These are phyloP conservation scores for Eucalyptus lansdowneana DNA, from an alignment of 345 rosid genomes.

Conservation along the genomic window DNA sequence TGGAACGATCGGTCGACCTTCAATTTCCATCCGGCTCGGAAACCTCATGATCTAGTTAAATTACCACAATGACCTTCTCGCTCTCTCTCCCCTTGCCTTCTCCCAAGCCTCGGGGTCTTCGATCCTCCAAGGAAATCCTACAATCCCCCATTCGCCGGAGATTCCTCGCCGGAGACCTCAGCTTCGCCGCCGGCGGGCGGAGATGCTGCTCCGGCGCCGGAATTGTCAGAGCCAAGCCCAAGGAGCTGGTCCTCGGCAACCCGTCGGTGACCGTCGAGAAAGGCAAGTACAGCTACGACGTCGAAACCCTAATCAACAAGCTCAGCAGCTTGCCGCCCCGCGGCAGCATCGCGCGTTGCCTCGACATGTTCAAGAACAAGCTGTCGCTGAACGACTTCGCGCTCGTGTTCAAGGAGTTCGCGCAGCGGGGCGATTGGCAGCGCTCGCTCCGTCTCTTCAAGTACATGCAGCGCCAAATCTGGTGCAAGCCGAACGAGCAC, in stretches of 20 bases:
- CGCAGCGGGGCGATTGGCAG: conserved; percentile 94
- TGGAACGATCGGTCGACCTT: neutral
- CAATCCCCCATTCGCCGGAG: conserved; percentile 1
- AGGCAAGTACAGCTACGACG: conserved; percentile 93
- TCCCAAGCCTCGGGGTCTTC: conserved; percentile 10
- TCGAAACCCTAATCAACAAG: conserved; percentile 90
- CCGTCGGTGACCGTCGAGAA: conserved; percentile 76
- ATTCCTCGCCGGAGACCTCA: neutral
- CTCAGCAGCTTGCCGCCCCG: conserved; percentile 98
- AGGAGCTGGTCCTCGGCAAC: conserved; percentile 58
- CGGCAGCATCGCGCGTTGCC: conserved; percentile 84
- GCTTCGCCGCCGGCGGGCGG: conserved; percentile 9
- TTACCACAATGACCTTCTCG: conserved; percentile 14
- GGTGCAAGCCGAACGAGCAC: conserved; percentile 98
- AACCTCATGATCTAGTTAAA: conserved; percentile 10
- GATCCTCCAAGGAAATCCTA: neutral
- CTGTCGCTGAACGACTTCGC: conserved; percentile 85
- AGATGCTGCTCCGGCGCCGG: conserved; percentile 1
- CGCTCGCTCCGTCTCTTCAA: conserved; percentile 86
- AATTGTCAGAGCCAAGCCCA: conserved; percentile 32
- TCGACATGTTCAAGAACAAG: conserved; percentile 81
- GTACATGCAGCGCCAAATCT: conserved; percentile 93
- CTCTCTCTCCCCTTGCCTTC: conserved; percentile 17
- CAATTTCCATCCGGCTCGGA: neutral
- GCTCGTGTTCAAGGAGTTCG: conserved; percentile 89